Conservation (phyloP, 2,329 filamentous ascomycete species). For the Fusarium sp. region DNA sequence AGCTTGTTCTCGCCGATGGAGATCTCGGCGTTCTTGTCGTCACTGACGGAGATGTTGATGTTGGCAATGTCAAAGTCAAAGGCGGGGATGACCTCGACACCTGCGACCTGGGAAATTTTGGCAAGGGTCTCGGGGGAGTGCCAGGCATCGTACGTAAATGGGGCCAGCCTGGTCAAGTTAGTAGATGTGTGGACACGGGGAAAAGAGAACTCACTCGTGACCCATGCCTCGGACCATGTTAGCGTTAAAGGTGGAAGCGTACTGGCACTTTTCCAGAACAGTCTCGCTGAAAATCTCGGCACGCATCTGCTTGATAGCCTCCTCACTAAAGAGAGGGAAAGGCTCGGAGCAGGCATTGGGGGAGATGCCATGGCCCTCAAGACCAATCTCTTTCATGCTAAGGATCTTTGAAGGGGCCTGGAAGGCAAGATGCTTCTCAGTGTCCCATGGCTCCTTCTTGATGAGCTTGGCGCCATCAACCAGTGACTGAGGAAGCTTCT, state of each 20-base stretch:
- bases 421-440: slow-evolving; percentile 35
- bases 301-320: slow-evolving; percentile 37
- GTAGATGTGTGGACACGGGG: slow-evolving; percentile 39
- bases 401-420: slow-evolving; percentile 24
- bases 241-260: slow-evolving; percentile 7
- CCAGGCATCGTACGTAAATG: slow-evolving; percentile 57
- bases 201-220: slow-evolving; percentile 22
- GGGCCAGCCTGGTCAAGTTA: slow-evolving; percentile 42
- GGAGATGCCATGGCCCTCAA: slow-evolving; percentile 35
- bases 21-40: slow-evolving; percentile 38
- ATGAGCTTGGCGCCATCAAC: not conserved
- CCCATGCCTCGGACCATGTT: slow-evolving; percentile 14
- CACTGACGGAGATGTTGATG: slow-evolving; percentile 61
- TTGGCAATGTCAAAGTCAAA: slow-evolving; percentile 70
- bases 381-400: slow-evolving; percentile 38
- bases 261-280: slow-evolving; percentile 46
- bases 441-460: not conserved
- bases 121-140: slow-evolving; percentile 64
- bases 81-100: slow-evolving; percentile 66
- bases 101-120: slow-evolving; percentile 66
- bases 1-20: slow-evolving; percentile 27
- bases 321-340: slow-evolving; percentile 44
- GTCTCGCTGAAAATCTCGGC: slow-evolving; percentile 37
- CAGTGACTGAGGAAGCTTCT: slow-evolving; percentile 1
- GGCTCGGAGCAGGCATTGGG: slow-evolving; percentile 46